phyloP scores from a whole-genome alignment of 164 flowering plant genomes.

The Echeveria elegans region DNA sequence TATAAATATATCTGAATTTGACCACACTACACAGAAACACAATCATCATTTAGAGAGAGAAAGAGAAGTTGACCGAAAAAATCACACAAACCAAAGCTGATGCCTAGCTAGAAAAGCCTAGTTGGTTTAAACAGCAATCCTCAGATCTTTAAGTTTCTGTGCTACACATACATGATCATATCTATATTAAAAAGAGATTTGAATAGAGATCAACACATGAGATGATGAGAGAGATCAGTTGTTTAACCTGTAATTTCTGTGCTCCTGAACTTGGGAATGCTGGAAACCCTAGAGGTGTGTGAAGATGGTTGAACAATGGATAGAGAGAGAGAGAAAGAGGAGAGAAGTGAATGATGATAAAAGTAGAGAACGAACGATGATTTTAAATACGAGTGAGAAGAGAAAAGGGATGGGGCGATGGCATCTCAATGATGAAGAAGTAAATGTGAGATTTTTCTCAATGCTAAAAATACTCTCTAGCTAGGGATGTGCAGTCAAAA shows the following conservation, averaged over 20 bases:
- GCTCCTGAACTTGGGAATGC: background rate
- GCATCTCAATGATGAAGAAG: conserved; percentile 1
- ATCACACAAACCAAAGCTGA: background rate
- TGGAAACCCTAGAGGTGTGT: conserved; percentile 4
- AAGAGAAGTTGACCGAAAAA: background rate
- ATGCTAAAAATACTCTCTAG: background rate
- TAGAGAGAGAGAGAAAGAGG: background rate
- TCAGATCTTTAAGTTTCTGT: background rate
- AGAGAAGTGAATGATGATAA: background rate
- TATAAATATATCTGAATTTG: background rate
- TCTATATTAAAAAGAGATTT: background rate
- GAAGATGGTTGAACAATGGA: background rate
- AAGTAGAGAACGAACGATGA: background rate
- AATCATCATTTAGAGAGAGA: background rate
- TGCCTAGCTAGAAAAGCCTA: background rate
- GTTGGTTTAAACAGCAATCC: background rate
- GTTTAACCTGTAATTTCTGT: background rate
- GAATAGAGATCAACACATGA: background rate
- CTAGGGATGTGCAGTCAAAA: conserved; percentile 1
- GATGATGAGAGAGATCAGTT: background rate
- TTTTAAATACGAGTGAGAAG: conserved; percentile 6
- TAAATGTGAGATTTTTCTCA: background rate
- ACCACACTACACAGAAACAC: background rate
- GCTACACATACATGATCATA: background rate
- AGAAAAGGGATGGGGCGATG: background rate